phyloP scores from a whole-genome alignment of 2,329 filamentous ascomycete species.

The Fusarium heterosporum region DNA sequence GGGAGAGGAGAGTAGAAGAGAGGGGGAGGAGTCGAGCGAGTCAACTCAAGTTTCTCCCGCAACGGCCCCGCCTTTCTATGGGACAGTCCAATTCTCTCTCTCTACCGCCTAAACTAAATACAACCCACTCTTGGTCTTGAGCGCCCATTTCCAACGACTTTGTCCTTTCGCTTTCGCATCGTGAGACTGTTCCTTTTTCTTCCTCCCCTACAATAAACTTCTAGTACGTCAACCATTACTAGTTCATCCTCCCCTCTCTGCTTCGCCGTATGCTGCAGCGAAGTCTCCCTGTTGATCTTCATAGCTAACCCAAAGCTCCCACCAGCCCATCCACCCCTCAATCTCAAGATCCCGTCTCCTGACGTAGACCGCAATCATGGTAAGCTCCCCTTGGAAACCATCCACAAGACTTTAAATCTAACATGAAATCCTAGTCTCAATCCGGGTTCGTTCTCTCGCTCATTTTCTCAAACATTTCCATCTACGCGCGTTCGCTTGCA shows the following conservation, averaged over 20 bases:
- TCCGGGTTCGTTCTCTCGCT: slow-evolving; percentile 65
- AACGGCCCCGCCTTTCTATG: slow-evolving; percentile 47
- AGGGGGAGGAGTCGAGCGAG: slow-evolving; percentile 41
- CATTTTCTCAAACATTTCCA: slow-evolving; percentile 11
- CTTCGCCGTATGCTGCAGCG: neutral
- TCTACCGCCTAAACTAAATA: slow-evolving; percentile 43
- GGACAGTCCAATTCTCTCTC: slow-evolving; percentile 30
- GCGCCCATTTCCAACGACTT: slow-evolving; percentile 39
- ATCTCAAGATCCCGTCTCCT: slow-evolving; percentile 46
- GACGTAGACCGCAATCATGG: slow-evolving; percentile 56
- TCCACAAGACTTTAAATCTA: slow-evolving; percentile 29
- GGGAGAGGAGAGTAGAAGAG: slow-evolving; percentile 22
- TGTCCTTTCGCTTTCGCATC: slow-evolving; percentile 43
- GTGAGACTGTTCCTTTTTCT: slow-evolving; percentile 35
- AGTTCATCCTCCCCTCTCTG: neutral
- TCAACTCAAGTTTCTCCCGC: slow-evolving; percentile 48
- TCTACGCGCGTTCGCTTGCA: slow-evolving; percentile 26
- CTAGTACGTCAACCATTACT: slow-evolving; percentile 34
- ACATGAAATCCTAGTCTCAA: slow-evolving; percentile 66
- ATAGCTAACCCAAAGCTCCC: slow-evolving; percentile 47
- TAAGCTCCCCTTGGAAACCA: slow-evolving; percentile 48
- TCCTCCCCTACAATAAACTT: slow-evolving; percentile 22
- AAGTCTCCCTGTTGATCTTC: slow-evolving; percentile 5
- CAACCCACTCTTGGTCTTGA: slow-evolving; percentile 32
- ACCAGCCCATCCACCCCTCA: slow-evolving; percentile 44